Evolutionary conservation across 1,139 yeast genomes (phyloP).

Genomic region (Suhomyces terraborum): DNA sequence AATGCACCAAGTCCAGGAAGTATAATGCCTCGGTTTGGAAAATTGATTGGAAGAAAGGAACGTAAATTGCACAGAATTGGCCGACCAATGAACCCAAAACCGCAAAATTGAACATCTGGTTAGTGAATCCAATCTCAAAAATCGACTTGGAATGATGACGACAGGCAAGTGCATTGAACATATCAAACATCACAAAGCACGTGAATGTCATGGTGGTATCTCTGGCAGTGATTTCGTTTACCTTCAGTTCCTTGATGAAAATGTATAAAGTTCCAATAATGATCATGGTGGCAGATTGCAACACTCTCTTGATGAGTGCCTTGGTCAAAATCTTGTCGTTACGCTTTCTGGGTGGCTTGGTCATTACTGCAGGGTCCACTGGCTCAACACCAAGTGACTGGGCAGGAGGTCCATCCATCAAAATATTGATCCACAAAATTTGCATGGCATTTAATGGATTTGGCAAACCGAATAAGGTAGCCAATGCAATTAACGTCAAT

Average conservation of each 20-base stretch:
- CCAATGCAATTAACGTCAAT: constrained; percentile 78
- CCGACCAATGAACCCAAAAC: constrained; percentile 88
- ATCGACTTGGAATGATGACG: constrained; percentile 84
- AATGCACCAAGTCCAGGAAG: constrained; percentile 63
- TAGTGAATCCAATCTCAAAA: constrained; percentile 75
- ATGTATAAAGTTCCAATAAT: constrained; percentile 80
- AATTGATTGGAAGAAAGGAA: constrained; percentile 86
- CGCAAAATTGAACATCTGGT: constrained; percentile 90
- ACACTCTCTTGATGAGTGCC: constrained; percentile 66
- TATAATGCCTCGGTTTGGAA: constrained; percentile 92
- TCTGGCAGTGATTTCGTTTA: constrained; percentile 79
- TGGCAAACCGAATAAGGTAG: constrained; percentile 84
- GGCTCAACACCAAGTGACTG: constrained; percentile 97
- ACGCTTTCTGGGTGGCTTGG: constrained; percentile 88
- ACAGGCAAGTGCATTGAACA: constrained; percentile 93
- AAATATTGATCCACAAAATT: constrained; percentile 92
- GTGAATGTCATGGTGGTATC: constrained; percentile 99
- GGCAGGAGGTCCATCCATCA: constrained; percentile 99
- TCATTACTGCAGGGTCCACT: constrained; percentile 93
- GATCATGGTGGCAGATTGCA: constrained; percentile 74
- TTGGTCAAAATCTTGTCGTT: constrained; percentile 77
- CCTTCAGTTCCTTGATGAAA: constrained; percentile 81
- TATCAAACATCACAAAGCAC: constrained; percentile 89
- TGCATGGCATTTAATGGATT: constrained; percentile 99
- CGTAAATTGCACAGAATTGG: constrained; percentile 89